Evolutionary conservation across 1,139 yeast species (phyloP), one percentile per base, ranked within the genome.

Genomic region (Blastobotrys arbuscula): DNA sequence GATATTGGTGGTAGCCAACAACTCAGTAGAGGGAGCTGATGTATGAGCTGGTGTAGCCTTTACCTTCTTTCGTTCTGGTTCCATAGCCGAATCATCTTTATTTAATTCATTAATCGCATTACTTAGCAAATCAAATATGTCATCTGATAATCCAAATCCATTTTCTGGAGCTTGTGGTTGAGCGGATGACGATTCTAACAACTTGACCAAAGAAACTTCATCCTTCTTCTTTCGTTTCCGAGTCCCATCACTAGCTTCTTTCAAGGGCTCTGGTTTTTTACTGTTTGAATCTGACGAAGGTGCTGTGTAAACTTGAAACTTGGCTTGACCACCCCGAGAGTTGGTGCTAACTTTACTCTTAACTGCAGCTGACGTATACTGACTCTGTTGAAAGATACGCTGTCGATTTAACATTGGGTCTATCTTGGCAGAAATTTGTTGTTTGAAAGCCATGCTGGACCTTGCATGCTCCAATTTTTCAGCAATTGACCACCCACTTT

Each of bases 401-500:
- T 54, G 48, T 13, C 62, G 49, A 20, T 53, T 49, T 15, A 62
- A 47, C 63, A 59, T 60, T 3, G 63, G 66, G 46, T 62, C 66
- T 28, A 55, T 53, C 21, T 49, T 52, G 6, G 47, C 24, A 15
- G 51, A 46, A 15, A 48, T 42, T 10, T 47, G 47, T 33, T 51
- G 53, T 38, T 54, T 59, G 44, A 50, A 50, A 26, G 54, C 54
- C 58, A 60, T 61, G 34, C 53, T 66, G 62, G 78, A 70, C 39
- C 85, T 67, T 48, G 81, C 79, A 45, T 75, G 59, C 0, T 84
- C 84, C 53, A 82, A 66, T 0, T 86, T 78, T 55, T 82, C 84
- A 0, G 87, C 86, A 39, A 82, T 81, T 0, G 87, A 76, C 45
- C 78, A 58, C 2, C 47, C 47, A 10, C 24, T 28, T 23, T 37